Percentiles rank a stretch among this genome's conserved stretches.
These are phyloP conservation scores for Nicotiana otophora DNA, from an alignment of 257 asterid genomes.

Conservation along the genomic window DNA sequence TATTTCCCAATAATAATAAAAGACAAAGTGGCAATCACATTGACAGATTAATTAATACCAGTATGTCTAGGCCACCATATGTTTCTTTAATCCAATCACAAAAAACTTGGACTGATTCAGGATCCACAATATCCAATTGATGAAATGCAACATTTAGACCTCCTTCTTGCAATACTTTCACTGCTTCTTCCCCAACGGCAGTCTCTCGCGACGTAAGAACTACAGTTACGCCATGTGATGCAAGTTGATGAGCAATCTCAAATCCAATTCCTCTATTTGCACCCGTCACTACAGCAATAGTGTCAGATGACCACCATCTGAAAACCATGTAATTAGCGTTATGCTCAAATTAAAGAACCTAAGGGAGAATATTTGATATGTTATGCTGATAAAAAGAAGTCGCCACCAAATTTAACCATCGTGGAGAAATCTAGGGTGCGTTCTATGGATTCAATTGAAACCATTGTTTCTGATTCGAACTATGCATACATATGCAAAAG, in stretches of 20 bases:
- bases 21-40: not conserved
- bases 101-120: constrained; percentile 49
- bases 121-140: constrained; percentile 68
- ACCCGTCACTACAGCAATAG: constrained; percentile 88
- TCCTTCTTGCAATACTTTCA: constrained; percentile 51
- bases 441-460: not conserved
- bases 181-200: constrained; percentile 69
- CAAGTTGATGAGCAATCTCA: constrained; percentile 80
- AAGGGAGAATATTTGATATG: not conserved
- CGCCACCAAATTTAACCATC: not conserved
- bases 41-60: constrained; percentile 36
- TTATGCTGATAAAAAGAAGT: not conserved
- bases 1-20: not conserved
- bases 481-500: not conserved
- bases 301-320: constrained; percentile 86
- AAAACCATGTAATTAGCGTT: not conserved
- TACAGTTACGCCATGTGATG: constrained; percentile 63
- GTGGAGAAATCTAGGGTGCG: not conserved
- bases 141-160: constrained; percentile 66
- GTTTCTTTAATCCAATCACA: constrained; percentile 54
- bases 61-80: constrained; percentile 74
- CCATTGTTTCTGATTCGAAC: not conserved
- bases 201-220: constrained; percentile 71
- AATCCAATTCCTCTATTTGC: constrained; percentile 92
- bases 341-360: not conserved